Percentiles rank a stretch among this genome's conserved stretches.
Conservation (phyloP, 768 basidiomycete genomes). For the Filobasidium wieringae region DNA sequence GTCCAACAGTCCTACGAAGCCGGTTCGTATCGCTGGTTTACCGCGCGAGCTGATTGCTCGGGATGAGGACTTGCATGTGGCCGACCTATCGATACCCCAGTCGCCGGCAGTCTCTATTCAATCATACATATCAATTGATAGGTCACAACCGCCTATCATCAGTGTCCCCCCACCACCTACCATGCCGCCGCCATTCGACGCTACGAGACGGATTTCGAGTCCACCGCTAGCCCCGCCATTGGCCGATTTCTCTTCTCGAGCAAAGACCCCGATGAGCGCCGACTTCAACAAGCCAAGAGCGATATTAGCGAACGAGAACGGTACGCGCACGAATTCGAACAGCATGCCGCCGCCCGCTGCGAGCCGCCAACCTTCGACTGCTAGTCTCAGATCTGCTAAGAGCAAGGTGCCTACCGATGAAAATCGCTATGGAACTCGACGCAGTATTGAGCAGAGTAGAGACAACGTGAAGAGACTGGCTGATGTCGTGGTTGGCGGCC, state of each 20-base stretch:
- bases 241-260: not conserved
- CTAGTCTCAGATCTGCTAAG: constrained; percentile 58
- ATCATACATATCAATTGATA: constrained; percentile 10
- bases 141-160: constrained; percentile 28
- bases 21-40: not conserved
- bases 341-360: constrained; percentile 64
- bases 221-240: not conserved
- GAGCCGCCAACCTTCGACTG: constrained; percentile 52
- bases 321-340: constrained; percentile 41
- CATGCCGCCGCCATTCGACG: constrained; percentile 42
- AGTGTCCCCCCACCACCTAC: constrained; percentile 37
- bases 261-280: not conserved
- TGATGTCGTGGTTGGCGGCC: constrained; percentile 15
- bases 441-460: constrained; percentile 3
- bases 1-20: not conserved
- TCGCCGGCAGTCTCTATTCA: not conserved
- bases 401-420: not conserved
- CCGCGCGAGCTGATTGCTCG: too few relatives aligned
- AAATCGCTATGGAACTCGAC: not conserved
- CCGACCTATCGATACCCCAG: not conserved
- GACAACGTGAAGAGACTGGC: constrained; percentile 42
- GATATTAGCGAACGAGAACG: not conserved
- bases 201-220: constrained; percentile 52
- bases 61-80: not conserved
- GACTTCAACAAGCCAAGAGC: not conserved